These are phyloP conservation scores for Psilocybe subaeruginosa DNA, from an alignment of 768 basidiomycete species.

Conservation along the genomic window DNA sequence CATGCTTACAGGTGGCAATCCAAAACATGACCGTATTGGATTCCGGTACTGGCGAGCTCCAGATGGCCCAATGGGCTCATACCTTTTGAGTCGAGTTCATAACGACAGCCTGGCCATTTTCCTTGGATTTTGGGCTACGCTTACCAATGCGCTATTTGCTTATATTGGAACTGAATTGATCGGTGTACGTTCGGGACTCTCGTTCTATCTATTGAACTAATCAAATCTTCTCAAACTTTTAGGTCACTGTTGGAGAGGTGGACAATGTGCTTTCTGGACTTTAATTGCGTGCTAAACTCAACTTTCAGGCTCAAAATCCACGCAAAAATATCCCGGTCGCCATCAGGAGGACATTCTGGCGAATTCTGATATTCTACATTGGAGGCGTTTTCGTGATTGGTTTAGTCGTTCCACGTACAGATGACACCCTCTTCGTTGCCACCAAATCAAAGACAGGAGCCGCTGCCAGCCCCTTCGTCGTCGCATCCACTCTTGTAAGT, in stretches of 20 bases:
- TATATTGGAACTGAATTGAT: conserved; percentile 79
- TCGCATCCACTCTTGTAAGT: conserved; percentile 43
- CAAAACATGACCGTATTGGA: conserved; percentile 47
- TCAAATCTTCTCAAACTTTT: background rate
- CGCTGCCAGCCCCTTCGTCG: conserved; percentile 69
- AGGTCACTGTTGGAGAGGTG: conserved; percentile 53
- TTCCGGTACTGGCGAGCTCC: conserved; percentile 53
- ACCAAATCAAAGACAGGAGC: conserved; percentile 51
- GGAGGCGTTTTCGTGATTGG: conserved; percentile 75
- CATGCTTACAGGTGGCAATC: conserved; percentile 49
- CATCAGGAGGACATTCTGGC: conserved; percentile 66
- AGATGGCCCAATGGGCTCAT: conserved; percentile 60
- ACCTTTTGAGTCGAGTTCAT: conserved; percentile 51
- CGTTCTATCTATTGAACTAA: background rate
- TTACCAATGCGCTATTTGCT: conserved; percentile 75
- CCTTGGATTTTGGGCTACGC: conserved; percentile 72
- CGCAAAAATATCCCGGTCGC: conserved; percentile 74
- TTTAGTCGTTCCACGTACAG: conserved; percentile 65
- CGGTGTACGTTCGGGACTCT: conserved; percentile 49
- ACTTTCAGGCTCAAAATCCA: conserved; percentile 63
- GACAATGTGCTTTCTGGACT: background rate
- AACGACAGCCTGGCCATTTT: conserved; percentile 54
- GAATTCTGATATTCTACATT: conserved; percentile 63
- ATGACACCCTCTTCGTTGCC: conserved; percentile 48
- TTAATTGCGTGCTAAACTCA: conserved; percentile 1